These are phyloP conservation scores for Forsythia viridissima DNA, from an alignment of 257 asterid genomes.

Conservation along the genomic window DNA sequence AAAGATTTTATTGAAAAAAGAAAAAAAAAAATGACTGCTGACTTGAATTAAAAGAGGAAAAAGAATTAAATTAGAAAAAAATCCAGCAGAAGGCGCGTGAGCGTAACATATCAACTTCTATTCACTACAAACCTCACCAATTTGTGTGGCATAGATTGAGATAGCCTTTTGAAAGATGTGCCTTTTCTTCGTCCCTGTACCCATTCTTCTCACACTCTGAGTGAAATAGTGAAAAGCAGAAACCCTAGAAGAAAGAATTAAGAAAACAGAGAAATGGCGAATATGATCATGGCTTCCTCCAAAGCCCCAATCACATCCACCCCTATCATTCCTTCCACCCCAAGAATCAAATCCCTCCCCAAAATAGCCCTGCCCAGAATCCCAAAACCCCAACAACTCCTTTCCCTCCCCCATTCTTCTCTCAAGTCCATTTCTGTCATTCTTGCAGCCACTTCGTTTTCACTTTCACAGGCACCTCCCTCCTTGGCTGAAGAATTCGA, in stretches of 20 bases:
- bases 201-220: no score
- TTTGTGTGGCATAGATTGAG: constrained; percentile 58
- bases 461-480: constrained; percentile 73
- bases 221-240: no score
- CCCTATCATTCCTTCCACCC: constrained; percentile 36
- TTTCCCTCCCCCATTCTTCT: constrained; percentile 15
- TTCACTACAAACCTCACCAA: constrained; percentile 34
- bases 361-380: constrained; percentile 43
- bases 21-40: no score
- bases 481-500: constrained; percentile 74
- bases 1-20: no score
- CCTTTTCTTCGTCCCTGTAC: neutral
- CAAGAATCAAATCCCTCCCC: constrained; percentile 50
- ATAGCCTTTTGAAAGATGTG: constrained; percentile 36
- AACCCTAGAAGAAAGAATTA: neutral
- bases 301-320: constrained; percentile 46
- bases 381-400: constrained; percentile 45
- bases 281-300: constrained; percentile 80
- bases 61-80: neutral
- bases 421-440: constrained; percentile 41
- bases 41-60: neutral
- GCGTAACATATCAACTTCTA: neutral
- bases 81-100: neutral
- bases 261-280: constrained; percentile 45
- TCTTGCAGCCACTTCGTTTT: constrained; percentile 55